Evolutionary conservation across 2,329 filamentous ascomycete genomes (phyloP).

Genomic region (Trichoderma sp.): DNA sequence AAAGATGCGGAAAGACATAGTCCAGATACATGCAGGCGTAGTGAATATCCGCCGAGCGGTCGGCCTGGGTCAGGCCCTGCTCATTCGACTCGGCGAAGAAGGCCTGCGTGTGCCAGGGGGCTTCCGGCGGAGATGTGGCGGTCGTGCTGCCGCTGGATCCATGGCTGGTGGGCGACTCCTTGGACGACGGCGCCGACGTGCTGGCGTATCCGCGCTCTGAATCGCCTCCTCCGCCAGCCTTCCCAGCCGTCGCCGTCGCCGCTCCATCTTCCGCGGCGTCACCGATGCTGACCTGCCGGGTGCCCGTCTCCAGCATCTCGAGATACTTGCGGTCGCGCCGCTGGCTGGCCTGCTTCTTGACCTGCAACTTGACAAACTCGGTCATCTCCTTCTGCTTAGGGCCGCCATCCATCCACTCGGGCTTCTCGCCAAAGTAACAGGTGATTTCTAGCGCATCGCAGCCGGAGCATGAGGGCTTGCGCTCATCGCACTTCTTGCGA

Average conservation of each 20-base stretch:
- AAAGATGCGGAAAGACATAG: slow-evolving; percentile 62
- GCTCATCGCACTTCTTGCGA: slow-evolving; percentile 63
- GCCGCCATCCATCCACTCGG: slow-evolving; percentile 60
- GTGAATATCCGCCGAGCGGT: slow-evolving; percentile 39
- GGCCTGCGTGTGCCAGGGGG: slow-evolving; percentile 39
- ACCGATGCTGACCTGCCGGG: slow-evolving; percentile 31
- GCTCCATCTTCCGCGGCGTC: neutral
- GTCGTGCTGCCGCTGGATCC: slow-evolving; percentile 22
- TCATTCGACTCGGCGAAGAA: slow-evolving; percentile 31
- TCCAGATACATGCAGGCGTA: slow-evolving; percentile 63
- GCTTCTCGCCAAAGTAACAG: slow-evolving; percentile 57
- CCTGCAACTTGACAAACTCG: slow-evolving; percentile 56
- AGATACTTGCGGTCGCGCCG: slow-evolving; percentile 54
- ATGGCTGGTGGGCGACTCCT: slow-evolving; percentile 25
- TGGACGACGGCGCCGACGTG: slow-evolving; percentile 21
- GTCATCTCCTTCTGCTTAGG: slow-evolving; percentile 52
- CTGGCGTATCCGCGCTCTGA: slow-evolving; percentile 8
- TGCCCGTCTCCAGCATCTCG: slow-evolving; percentile 44
- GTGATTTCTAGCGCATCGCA: slow-evolving; percentile 58
- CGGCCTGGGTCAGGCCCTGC: slow-evolving; percentile 24
- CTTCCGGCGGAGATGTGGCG: slow-evolving; percentile 37
- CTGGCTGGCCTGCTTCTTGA: slow-evolving; percentile 55
- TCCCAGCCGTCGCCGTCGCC: neutral
- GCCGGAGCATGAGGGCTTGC: slow-evolving; percentile 51
- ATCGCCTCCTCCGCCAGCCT: neutral